Evolutionary conservation across 768 basidiomycete species (phyloP), one percentile per base, ranked within the genome.

Genomic region (Terana coerulea): DNA sequence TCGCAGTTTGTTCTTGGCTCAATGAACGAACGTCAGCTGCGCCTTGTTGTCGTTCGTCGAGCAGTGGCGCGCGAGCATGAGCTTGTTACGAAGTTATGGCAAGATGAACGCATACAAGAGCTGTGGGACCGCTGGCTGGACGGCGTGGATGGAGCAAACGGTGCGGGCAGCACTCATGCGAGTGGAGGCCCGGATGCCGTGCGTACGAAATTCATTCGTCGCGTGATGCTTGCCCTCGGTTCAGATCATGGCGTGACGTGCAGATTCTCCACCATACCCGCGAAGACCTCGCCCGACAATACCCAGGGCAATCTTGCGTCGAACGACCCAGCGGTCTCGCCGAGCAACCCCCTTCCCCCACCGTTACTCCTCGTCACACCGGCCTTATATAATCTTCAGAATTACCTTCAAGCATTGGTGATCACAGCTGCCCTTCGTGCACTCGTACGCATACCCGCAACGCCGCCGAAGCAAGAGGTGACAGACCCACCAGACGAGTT

Each of bases 361-460:
- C 78, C 81, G 29, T 78, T 88, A 54, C 79, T 88, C 59, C 81
- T 88, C 61, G 72, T 73, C 1, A 60, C 71, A 4, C 80, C 81
- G 1, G 64, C 72, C 5, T 69, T 88, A 0, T 61, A 84, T 36
- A 76, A 75, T 60, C 59, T 80, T 11, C 87, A 90, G 64, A 86
- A 90, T 56, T 77, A 79, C 57, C 65, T 88, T 5, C 87, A 90
- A 61, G 87, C 86, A 3, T 72, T 88, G 10, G 73, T 84, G 14
- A 81, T 88, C 28, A 71, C 79, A 21, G 84, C 85, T 3, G 72
- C 80, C 6, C 68, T 90, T 33, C 75, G 78, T 26, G 70, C 77
- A 17, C 76, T 89, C 24, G 72, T 78, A 0, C 79, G 73, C 11
- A 67, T 77, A 6, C 72, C 74, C 2, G 47, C 51, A 29, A 17